A percentile compares a stretch with the other conserved stretches of the same genome.
These are phyloP conservation scores for Dittrichia graveolens DNA, from an alignment of 129 eudicot genomes.

Conservation along the genomic window DNA sequence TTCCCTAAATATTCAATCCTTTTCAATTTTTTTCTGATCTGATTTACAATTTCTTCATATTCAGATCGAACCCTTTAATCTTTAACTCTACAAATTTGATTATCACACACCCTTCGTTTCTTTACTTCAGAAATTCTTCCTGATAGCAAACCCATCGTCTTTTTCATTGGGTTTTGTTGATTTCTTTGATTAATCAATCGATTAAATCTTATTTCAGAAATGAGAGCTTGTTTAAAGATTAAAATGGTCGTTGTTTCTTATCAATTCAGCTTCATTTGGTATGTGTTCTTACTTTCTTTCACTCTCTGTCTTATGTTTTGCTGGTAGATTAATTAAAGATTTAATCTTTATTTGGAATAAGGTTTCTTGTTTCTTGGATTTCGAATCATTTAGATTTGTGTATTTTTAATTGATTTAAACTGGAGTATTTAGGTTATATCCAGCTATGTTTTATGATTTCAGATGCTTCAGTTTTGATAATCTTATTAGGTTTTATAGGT, in stretches of 20 bases:
- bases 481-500: conserved; percentile 27
- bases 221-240: conserved; percentile 48
- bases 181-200: conserved; percentile 23
- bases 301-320: background rate
- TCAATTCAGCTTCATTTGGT: conserved; percentile 62
- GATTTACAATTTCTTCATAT: conserved; percentile 33
- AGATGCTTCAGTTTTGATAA: conserved; percentile 15
- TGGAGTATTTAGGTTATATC: conserved; percentile 23
- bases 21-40: conserved; percentile 44
- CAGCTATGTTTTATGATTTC: conserved; percentile 26
- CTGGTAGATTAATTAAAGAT: conserved; percentile 30
- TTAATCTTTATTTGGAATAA: conserved; percentile 10
- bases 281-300: conserved; percentile 24
- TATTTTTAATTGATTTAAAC: conserved; percentile 10
- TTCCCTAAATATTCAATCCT: conserved; percentile 28
- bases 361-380: conserved; percentile 11
- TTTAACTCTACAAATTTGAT: conserved; percentile 20
- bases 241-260: conserved; percentile 49
- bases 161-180: conserved; percentile 33
- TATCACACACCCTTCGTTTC: conserved; percentile 24
- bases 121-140: conserved; percentile 11
- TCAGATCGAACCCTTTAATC: conserved; percentile 43
- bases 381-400: conserved; percentile 7
- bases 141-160: conserved; percentile 26
- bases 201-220: conserved; percentile 20